Evolutionary conservation across 1,284 basidiomycete species (phyloP).

Genomic region (Ceratobasidium sp.): DNA sequence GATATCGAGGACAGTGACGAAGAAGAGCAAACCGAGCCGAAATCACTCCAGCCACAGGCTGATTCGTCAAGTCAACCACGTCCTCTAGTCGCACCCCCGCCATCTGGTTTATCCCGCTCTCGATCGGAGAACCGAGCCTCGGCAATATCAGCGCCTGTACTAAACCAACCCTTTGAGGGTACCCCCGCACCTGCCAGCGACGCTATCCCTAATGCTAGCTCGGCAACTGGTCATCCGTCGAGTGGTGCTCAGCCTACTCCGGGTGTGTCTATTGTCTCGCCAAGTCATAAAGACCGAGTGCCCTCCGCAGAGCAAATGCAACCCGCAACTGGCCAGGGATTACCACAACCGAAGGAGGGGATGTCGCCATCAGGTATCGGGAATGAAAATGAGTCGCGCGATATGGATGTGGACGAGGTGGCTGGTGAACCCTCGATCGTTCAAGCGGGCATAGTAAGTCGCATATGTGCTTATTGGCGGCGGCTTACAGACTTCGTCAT

Average conservation of each 20-base stretch:
- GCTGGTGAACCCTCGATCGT: not conserved
- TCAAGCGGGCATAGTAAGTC: not conserved
- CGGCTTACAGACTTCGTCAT: not conserved
- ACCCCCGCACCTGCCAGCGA: not conserved
- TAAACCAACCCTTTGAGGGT: not conserved
- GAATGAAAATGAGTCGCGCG: not conserved
- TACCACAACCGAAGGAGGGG: not conserved
- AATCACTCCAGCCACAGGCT: not conserved
- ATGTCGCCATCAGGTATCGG: not conserved
- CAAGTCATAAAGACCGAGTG: not conserved
- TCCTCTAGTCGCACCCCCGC: not conserved
- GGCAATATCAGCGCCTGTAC: not conserved
- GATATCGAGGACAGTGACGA: constrained; percentile 30
- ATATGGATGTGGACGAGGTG: constrained; percentile 11
- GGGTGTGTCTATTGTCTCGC: not conserved
- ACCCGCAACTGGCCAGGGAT: not conserved
- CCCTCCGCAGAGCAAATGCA: not conserved
- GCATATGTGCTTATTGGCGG: not conserved
- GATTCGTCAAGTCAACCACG: not conserved
- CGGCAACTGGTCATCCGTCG: not conserved
- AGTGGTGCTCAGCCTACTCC: not conserved
- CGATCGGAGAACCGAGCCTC: not conserved
- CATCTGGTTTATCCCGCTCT: not conserved
- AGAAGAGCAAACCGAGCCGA: not conserved
- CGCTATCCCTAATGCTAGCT: not conserved